A percentile compares a stretch with the other conserved stretches of the same genome.
These are phyloP conservation scores for Brettanomyces bruxellensis DNA, from an alignment of 805 yeast genomes.

Conservation along the genomic window DNA sequence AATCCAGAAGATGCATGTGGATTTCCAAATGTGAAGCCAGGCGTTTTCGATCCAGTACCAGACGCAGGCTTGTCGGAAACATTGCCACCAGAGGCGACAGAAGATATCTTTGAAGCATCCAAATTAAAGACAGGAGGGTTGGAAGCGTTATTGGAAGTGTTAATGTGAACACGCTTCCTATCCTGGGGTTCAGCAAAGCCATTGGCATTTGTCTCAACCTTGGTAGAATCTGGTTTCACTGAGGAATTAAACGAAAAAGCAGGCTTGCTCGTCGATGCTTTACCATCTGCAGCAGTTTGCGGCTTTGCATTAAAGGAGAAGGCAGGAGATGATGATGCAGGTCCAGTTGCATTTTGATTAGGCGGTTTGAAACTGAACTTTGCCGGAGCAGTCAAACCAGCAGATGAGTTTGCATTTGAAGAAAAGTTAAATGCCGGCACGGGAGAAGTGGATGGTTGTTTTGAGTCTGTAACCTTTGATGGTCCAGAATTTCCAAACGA, in stretches of 20 bases:
- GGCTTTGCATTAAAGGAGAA: not conserved
- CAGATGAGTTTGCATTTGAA: not conserved
- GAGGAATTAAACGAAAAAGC: not conserved
- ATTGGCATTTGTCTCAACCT: no score
- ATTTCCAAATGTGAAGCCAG: not conserved
- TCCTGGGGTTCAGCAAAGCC: not conserved
- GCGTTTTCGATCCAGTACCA: not conserved
- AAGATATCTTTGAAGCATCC: conserved; percentile 1
- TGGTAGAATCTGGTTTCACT: not conserved
- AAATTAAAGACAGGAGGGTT: conserved; percentile 1
- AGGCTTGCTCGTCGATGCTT: not conserved
- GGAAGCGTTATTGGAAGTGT: not conserved
- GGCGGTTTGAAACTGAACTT: not conserved
- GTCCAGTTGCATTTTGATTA: not conserved
- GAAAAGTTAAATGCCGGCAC: conserved; percentile 3
- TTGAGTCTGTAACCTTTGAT: no score
- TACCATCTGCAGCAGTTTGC: not conserved
- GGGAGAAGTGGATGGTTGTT: not conserved
- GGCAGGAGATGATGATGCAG: not conserved
- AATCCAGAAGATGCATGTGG: not conserved
- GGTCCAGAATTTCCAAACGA: no score
- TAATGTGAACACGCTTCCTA: not conserved
- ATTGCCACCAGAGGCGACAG: conserved; percentile 1
- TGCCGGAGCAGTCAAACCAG: not conserved
- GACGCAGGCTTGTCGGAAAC: not conserved